phyloP scores from a whole-genome alignment of 768 basidiomycete genomes.

The Gelatoporia subvermispora region DNA sequence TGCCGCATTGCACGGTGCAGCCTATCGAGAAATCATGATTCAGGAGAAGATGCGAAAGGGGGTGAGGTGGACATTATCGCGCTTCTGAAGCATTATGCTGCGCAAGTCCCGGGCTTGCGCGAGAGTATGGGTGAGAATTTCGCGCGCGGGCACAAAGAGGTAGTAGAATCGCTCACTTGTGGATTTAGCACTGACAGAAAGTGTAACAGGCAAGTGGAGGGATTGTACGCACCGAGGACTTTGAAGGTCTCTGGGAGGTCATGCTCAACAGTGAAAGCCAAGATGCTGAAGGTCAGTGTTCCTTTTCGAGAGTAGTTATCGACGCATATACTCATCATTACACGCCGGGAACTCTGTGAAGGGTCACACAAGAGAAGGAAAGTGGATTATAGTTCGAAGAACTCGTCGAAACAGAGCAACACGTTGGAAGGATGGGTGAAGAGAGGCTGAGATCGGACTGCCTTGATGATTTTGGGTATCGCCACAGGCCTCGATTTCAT shows the following conservation, averaged over 20 bases:
- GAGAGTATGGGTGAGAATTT: slow-evolving; percentile 40
- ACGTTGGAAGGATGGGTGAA: slow-evolving; percentile 22
- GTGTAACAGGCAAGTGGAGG: slow-evolving; percentile 40
- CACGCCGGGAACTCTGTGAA: too few relatives aligned
- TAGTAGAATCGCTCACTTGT: not conserved
- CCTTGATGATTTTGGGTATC: too few relatives aligned
- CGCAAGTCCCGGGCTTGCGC: slow-evolving; percentile 25
- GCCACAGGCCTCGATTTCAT: too few relatives aligned
- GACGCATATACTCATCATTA: too few relatives aligned
- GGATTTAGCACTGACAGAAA: not conserved
- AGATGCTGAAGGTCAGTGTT: not conserved
- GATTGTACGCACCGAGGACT: slow-evolving; percentile 29
- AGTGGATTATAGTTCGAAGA: not conserved
- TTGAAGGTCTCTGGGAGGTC: slow-evolving; percentile 21
- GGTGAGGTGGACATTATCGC: slow-evolving; percentile 33
- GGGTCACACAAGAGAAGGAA: slow-evolving; percentile 14
- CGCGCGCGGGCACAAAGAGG: slow-evolving; percentile 38
- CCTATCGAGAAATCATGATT: slow-evolving; percentile 11
- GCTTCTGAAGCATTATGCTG: slow-evolving; percentile 34
- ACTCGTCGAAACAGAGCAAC: slow-evolving; percentile 12
- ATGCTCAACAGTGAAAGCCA: slow-evolving; percentile 9
- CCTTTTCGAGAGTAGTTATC: too few relatives aligned
- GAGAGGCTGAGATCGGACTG: not conserved
- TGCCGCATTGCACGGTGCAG: slow-evolving; percentile 36
- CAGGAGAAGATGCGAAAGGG: not conserved